phyloP scores from a whole-genome alignment of 768 basidiomycete genomes.

The Leccinum incarnatum region DNA sequence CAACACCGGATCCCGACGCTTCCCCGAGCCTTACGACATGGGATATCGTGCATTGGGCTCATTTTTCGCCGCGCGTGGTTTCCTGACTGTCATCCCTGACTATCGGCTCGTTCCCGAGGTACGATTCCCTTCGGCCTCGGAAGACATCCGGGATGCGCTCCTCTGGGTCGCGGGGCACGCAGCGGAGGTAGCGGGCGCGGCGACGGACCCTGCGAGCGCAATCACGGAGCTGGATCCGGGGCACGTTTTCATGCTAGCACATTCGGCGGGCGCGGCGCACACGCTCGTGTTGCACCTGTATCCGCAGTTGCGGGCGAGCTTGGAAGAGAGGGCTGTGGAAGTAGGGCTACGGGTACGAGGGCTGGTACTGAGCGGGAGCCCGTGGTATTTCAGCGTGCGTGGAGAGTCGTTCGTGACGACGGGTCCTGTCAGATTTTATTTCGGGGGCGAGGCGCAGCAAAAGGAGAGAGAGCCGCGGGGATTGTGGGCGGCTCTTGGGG shows the following conservation, averaged over 20 bases:
- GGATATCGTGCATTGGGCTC: constrained; percentile 54
- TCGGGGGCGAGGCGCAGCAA: constrained; percentile 40
- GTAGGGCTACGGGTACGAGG: constrained; percentile 37
- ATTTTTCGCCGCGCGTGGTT: constrained; percentile 58
- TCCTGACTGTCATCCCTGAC: constrained; percentile 65
- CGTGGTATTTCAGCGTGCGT: constrained; percentile 38
- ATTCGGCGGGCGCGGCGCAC: constrained; percentile 62
- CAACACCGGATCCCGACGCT: constrained; percentile 44
- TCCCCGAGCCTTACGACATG: constrained; percentile 47
- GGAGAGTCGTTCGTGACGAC: constrained; percentile 25
- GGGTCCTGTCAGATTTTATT: constrained; percentile 29
- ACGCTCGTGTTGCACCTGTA: constrained; percentile 44
- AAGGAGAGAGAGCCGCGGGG: constrained; percentile 41
- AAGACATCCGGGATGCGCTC: constrained; percentile 55
- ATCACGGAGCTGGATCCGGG: constrained; percentile 35
- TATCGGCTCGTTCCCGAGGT: constrained; percentile 61
- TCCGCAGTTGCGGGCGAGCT: constrained; percentile 29
- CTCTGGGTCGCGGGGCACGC: constrained; percentile 48
- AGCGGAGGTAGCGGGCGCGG: constrained; percentile 13
- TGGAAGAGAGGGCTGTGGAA: constrained; percentile 24
- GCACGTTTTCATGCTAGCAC: constrained; percentile 49
- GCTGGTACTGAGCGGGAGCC: constrained; percentile 45
- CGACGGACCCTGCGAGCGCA: constrained; percentile 2
- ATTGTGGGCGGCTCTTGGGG: constrained; percentile 38
- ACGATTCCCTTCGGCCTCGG: constrained; percentile 50